Evolutionary conservation across 2,329 filamentous ascomycete species (phyloP), one percentile per base, ranked within the genome.

Genomic region (Aspergillus sp.): DNA sequence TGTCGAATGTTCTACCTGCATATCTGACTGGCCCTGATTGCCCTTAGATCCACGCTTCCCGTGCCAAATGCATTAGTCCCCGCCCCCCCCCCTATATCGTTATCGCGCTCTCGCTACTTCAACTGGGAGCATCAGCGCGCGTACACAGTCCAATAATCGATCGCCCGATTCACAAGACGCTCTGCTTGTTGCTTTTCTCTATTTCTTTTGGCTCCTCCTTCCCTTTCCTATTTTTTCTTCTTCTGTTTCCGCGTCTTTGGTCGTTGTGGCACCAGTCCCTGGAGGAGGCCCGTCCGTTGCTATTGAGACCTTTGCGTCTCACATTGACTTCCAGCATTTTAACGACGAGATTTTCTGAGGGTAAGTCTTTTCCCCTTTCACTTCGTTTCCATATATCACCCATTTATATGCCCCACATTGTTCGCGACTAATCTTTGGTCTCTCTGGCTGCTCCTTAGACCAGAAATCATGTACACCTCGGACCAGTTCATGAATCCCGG

Each of bases 401-500:
- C 12, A 39, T 39, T 27, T 39, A 7, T 26, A 19, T 26, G 36
- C 36, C 36, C 36, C 36, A 19, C 36, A 28, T 39, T 32, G 30
- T 32, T 39, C 36, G 36, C 19, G 36, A 39, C 36, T 39, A 27
- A 39, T 8, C 36, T 19, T 26, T 27, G 19, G 26, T 7, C 26
- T 39, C 9, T 27, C 36, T 8, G 19, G 12, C 19, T 28, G 36
- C 36, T 28, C 40, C 10, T 26, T 26, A 26, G 10, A 32, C 28
- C 19, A 19, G 30, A 39, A 9, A 39, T 8, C 63, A 75, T 81
- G 60, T 84, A 83, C 68, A 72, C 77, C 39, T 70, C 76, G 50
- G 77, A 79, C 53, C 79, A 82, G 59, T 97, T 97, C 73, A 94
- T 97, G 86, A 97, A 97, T 69, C 89, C 93, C 52, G 89, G 93